Percentiles rank a stretch among this genome's conserved stretches.
phyloP scores from a whole-genome alignment of 257 asterid genomes.

The Solanum neorickii region DNA sequence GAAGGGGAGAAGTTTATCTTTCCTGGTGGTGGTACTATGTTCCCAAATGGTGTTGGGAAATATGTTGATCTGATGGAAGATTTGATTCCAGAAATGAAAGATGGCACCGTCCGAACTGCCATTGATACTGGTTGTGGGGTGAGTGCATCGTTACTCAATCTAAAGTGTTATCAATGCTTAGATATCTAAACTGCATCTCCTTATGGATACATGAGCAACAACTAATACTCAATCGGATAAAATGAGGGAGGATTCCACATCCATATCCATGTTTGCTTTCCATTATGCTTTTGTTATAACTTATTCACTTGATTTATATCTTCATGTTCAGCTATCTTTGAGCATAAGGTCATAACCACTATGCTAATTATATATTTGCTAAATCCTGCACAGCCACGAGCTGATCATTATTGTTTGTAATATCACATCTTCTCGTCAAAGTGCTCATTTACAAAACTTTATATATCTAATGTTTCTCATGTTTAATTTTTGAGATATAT shows the following conservation, averaged over 20 bases:
- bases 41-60: slow-evolving; percentile 79
- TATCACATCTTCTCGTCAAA: not conserved
- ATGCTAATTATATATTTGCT: not conserved
- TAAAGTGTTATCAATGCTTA: not conserved
- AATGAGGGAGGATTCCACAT: not conserved
- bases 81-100: slow-evolving; percentile 87
- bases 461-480: not conserved
- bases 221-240: not conserved
- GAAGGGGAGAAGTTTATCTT: slow-evolving; percentile 90
- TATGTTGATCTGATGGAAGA: slow-evolving; percentile 81
- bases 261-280: not conserved
- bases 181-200: not conserved
- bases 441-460: not conserved
- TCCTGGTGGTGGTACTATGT: slow-evolving; percentile 99
- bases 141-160: slow-evolving; percentile 8
- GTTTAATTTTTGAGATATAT: not conserved
- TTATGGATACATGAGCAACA: not conserved
- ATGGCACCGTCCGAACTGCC: slow-evolving; percentile 83
- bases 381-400: not conserved
- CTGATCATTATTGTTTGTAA: not conserved
- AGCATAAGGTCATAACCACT: not conserved
- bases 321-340: not conserved
- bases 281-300: not conserved
- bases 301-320: not conserved
- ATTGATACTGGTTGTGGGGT: slow-evolving; percentile 99